These are phyloP conservation scores for Syzygium oleosum DNA, from an alignment of 345 rosid genomes.

Conservation along the genomic window DNA sequence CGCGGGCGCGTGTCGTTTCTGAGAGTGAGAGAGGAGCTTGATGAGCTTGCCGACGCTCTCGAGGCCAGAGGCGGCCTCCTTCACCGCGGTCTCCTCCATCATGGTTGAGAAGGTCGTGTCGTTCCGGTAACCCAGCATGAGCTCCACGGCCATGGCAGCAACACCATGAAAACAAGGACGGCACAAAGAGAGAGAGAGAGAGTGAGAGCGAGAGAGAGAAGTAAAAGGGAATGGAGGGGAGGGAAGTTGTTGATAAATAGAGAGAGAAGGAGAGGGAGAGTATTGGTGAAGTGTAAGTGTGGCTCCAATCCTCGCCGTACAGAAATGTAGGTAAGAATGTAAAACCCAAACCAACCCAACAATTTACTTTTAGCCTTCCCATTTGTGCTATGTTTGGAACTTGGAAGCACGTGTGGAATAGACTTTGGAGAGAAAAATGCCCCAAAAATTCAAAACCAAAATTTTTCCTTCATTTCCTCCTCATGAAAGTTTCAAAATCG, in stretches of 20 bases:
- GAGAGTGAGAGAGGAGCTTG: slow-evolving; percentile 50
- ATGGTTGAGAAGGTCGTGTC: slow-evolving; percentile 17
- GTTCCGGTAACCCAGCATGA: slow-evolving; percentile 33
- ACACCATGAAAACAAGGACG: slow-evolving; percentile 1
- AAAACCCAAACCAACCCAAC: not conserved
- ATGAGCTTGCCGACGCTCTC: slow-evolving; percentile 72
- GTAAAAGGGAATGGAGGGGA: not conserved
- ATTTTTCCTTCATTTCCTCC: not conserved
- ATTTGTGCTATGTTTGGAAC: not conserved
- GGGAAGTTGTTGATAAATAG: slow-evolving; percentile 27
- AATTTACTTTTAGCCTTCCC: not conserved
- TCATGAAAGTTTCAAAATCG: not conserved
- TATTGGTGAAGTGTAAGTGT: not conserved
- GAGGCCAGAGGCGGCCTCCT: slow-evolving; percentile 85
- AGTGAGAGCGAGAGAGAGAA: not conserved
- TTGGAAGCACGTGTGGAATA: not conserved
- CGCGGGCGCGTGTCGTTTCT: not conserved
- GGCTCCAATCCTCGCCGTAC: not conserved
- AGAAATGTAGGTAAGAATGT: not conserved
- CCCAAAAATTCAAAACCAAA: not conserved
- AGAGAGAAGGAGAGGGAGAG: not conserved
- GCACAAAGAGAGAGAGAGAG: not conserved
- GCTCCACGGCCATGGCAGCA: slow-evolving; percentile 49
- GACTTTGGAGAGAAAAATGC: not conserved
- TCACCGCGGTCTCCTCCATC: slow-evolving; percentile 50